Base-by-base conservation (phyloP, 352 stramenopile genomes). In the Globisporangium spiculum region DNA sequence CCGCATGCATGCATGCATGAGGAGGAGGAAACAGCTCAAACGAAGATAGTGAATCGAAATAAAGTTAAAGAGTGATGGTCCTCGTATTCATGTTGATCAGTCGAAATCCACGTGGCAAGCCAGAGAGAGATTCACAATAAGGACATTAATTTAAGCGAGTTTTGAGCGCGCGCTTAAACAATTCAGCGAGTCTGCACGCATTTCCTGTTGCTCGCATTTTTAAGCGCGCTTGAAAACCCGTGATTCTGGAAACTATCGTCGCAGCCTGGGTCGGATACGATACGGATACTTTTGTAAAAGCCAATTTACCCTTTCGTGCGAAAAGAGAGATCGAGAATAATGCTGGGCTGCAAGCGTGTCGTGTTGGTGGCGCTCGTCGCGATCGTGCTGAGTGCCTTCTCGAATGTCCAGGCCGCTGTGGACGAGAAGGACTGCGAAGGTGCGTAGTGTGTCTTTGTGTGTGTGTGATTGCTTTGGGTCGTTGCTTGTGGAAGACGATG, bases 361-460 rank as follows among this genome's bases (percentile, higher is more conserved):
- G 59, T 88, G 63, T 48, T 95, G 71, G 71, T 93, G 27, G 84
- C 87, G 57, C 73, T 95, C n/a, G 77, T 86, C 54, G 81, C 86
- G 50, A 63, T 97, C 46, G 71, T 87, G 54, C 70, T 90, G 36
- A 57, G 36, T 38, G 69, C 67, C 44, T 70, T 74, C 2, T 59
- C 74, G 16, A 53, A 66, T 16, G 72, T 78, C 2, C 70, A 74
- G 54, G 82, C 81, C 2, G 79, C 83, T 22, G 82, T 80, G 14
- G 90, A 96, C 52, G 66, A 82, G 67, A 90, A 91, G 74, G 89
- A 97, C 32, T 98, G 93, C 71, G 92, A 98, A 97, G 91, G 93
- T 97, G 32, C 22, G 76, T 27, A 30, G 44, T 50, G 4, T 55
- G 50, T 56, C 2, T 56, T 7, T 56, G n/a, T 30, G 9, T 27